Evolutionary conservation across 352 stramenopile species (phyloP).

Genomic region (Phytophthora meadii): DNA sequence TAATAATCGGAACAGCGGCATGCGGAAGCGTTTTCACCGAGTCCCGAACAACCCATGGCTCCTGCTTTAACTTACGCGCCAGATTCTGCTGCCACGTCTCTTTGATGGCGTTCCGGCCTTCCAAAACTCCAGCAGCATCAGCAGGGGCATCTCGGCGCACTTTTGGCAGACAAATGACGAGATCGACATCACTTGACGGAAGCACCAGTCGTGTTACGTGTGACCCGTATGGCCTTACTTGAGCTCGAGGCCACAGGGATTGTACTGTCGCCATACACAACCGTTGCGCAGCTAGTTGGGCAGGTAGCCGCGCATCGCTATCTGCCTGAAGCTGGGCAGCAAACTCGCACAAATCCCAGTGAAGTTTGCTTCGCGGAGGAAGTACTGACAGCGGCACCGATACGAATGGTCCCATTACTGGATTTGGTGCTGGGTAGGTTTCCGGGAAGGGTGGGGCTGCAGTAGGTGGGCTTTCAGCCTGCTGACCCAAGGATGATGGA

Average conservation of each 20-base stretch:
- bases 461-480: constrained; percentile 28
- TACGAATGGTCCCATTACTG: constrained; percentile 78
- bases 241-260: constrained; percentile 94
- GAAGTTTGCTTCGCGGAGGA: constrained; percentile 83
- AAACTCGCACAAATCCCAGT: constrained; percentile 91
- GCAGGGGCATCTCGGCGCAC: constrained; percentile 95
- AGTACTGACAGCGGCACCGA: constrained; percentile 86
- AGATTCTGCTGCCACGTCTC: constrained; percentile 98
- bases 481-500: constrained; percentile 38
- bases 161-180: constrained; percentile 98
- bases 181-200: constrained; percentile 96
- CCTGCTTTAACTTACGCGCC: constrained; percentile 93
- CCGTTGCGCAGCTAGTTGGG: constrained; percentile 78
- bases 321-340: constrained; percentile 80
- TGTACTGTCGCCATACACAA: constrained; percentile 86
- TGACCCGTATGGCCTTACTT: constrained; percentile 97
- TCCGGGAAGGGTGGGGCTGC: constrained; percentile 42
- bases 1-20: constrained; percentile 97
- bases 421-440: constrained; percentile 54
- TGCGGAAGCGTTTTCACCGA: constrained; percentile 98
- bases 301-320: constrained; percentile 67
- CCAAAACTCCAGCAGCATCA: constrained; percentile 94
- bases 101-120: constrained; percentile 98
- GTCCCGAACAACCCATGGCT: constrained; percentile 92
- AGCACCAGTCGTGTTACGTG: constrained; percentile 96